phyloP scores from a whole-genome alignment of 1,284 basidiomycete genomes.

The Volvariella surrecta region DNA sequence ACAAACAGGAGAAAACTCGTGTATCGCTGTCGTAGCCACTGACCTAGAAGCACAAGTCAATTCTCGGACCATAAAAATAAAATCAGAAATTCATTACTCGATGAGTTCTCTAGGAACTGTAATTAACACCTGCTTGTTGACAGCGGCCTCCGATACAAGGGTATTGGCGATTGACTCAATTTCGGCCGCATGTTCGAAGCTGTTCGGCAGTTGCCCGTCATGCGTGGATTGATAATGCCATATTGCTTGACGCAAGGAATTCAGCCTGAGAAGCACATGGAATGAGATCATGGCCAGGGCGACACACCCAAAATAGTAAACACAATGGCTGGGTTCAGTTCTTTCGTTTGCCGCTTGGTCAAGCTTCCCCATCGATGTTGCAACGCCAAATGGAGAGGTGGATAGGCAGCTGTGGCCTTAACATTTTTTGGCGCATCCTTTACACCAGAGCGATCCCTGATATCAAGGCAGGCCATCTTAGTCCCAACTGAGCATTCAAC shows the following conservation, averaged over 20 bases:
- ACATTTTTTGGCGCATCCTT: slow-evolving; percentile 56
- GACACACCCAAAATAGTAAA: slow-evolving; percentile 67
- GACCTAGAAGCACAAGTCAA: slow-evolving; percentile 29
- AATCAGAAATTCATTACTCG: slow-evolving; percentile 33
- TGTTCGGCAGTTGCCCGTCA: slow-evolving; percentile 46
- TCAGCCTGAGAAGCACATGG: slow-evolving; percentile 3
- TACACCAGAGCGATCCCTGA: slow-evolving; percentile 53
- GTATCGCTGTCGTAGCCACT: slow-evolving; percentile 60
- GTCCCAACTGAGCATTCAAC: neutral
- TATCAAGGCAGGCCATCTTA: slow-evolving; percentile 6
- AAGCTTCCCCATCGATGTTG: slow-evolving; percentile 62
- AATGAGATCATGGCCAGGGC: slow-evolving; percentile 3
- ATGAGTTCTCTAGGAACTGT: slow-evolving; percentile 48
- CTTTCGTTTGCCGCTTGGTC: slow-evolving; percentile 68
- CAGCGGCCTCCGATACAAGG: slow-evolving; percentile 51
- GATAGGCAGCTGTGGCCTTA: slow-evolving; percentile 58
- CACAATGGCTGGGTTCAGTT: slow-evolving; percentile 64
- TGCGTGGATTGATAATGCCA: slow-evolving; percentile 77
- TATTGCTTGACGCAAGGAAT: slow-evolving; percentile 40
- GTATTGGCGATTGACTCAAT: slow-evolving; percentile 54
- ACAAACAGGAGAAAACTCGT: slow-evolving; percentile 85
- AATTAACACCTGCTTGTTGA: slow-evolving; percentile 61
- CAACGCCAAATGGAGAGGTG: slow-evolving; percentile 59
- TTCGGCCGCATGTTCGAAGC: slow-evolving; percentile 39
- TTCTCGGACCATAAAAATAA: slow-evolving; percentile 8